These are phyloP conservation scores for Vinca major DNA, from an alignment of 305 asterid genomes.

Conservation along the genomic window DNA sequence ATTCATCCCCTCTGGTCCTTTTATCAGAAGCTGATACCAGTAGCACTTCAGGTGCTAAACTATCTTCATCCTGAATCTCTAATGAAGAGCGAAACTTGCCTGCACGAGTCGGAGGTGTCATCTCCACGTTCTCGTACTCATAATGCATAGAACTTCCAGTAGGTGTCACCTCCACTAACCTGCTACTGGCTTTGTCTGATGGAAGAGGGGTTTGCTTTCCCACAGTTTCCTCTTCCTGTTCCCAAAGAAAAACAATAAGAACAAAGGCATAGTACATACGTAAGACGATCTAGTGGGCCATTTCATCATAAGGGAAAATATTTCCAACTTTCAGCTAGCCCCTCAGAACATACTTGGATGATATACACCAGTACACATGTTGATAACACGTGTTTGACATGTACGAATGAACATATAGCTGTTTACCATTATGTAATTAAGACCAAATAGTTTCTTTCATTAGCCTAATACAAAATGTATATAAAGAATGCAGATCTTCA, in stretches of 20 bases:
- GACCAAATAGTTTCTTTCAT: too few relatives aligned
- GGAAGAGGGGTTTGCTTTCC: slow-evolving; percentile 19
- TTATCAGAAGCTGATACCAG: slow-evolving; percentile 15
- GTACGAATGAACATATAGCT: too few relatives aligned
- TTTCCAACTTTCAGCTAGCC: too few relatives aligned
- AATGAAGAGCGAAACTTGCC: slow-evolving; percentile 12
- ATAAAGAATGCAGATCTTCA: not conserved
- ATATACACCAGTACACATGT: not conserved
- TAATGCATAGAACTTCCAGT: not conserved
- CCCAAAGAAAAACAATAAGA: slow-evolving; percentile 10
- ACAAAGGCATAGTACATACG: not conserved
- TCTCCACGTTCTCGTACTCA: slow-evolving; percentile 12
- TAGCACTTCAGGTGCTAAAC: slow-evolving; percentile 18
- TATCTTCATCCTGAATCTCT: slow-evolving; percentile 22
- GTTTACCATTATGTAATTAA: too few relatives aligned
- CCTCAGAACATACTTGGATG: not conserved
- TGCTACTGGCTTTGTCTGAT: slow-evolving; percentile 14
- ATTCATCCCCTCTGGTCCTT: slow-evolving; percentile 7
- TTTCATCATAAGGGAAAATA: too few relatives aligned
- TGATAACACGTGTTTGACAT: too few relatives aligned
- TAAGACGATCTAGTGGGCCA: too few relatives aligned
- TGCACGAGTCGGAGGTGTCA: slow-evolving; percentile 15
- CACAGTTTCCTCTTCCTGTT: slow-evolving; percentile 29
- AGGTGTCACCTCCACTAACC: slow-evolving; percentile 12
- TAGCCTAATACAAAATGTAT: not conserved